Conservation (phyloP, 257 asterid species). For the Scutellaria galericulata region DNA sequence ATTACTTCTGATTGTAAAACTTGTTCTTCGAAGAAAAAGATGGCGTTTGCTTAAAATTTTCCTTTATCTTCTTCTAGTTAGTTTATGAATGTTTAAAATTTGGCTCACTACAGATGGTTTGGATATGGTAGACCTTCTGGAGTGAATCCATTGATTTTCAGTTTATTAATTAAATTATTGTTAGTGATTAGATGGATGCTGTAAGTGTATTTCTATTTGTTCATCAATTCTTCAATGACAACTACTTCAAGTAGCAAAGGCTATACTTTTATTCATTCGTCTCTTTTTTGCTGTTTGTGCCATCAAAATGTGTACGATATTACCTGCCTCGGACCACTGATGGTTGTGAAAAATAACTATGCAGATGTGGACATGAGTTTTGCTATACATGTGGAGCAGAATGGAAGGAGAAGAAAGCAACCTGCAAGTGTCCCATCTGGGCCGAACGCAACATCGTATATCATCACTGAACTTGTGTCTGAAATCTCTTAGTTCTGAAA, state of each 20-base stretch:
- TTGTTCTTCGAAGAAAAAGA: not conserved
- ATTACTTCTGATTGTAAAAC: not conserved
- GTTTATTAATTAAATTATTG: not conserved
- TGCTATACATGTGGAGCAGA: slow-evolving; percentile 75
- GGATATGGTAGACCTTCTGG: not conserved
- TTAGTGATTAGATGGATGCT: not conserved
- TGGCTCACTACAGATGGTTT: not conserved
- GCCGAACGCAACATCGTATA: slow-evolving; percentile 45
- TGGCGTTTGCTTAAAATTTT: no score
- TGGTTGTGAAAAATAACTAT: not conserved
- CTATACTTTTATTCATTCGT: not conserved
- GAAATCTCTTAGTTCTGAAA: no score
- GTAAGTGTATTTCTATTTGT: not conserved
- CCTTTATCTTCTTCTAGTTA: not conserved
- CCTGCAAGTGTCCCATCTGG: slow-evolving; percentile 64
- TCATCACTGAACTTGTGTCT: not conserved
- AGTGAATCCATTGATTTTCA: not conserved
- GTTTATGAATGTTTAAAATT: not conserved
- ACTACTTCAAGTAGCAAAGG: not conserved
- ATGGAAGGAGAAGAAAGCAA: slow-evolving; percentile 62
- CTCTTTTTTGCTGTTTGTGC: not conserved
- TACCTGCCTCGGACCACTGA: not conserved
- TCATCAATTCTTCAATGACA: not conserved
- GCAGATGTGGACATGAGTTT: slow-evolving; percentile 72
- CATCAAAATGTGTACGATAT: not conserved